Conservation (phyloP, 768 basidiomycete genomes). For the Lyophyllum decastes region DNA sequence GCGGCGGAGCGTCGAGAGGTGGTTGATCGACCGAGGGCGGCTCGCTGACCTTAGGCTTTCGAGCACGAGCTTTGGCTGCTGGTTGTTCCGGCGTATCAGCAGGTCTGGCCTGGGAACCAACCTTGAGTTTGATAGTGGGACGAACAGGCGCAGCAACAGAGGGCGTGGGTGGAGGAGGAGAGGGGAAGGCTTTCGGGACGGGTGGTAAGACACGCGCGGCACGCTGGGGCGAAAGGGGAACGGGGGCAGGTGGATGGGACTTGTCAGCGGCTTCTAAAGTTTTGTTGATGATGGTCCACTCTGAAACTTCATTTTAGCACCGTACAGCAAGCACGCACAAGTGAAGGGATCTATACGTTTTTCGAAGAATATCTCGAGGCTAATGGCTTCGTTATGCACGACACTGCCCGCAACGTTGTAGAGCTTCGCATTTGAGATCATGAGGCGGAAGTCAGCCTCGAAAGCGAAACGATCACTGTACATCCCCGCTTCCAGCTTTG, state of each 20-base stretch:
- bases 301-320: slow-evolving; percentile 37
- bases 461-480: slow-evolving; percentile 86
- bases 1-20: slow-evolving; percentile 59
- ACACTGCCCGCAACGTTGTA: slow-evolving; percentile 79
- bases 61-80: slow-evolving; percentile 36
- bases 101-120: slow-evolving; percentile 41
- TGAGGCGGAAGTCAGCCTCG: slow-evolving; percentile 82
- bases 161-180: slow-evolving; percentile 18
- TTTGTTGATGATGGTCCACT: slow-evolving; percentile 87
- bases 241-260: slow-evolving; percentile 31
- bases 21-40: slow-evolving; percentile 29
- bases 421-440: slow-evolving; percentile 83
- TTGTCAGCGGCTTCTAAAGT: slow-evolving; percentile 71
- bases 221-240: slow-evolving; percentile 24
- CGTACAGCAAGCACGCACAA: not conserved
- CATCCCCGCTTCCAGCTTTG: slow-evolving; percentile 83
- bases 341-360: slow-evolving; percentile 58
- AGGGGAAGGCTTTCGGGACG: slow-evolving; percentile 38
- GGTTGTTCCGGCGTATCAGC: slow-evolving; percentile 29
- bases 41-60: slow-evolving; percentile 45
- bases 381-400: slow-evolving; percentile 74
- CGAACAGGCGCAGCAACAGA: slow-evolving; percentile 36
- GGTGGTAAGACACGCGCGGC: slow-evolving; percentile 38
- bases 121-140: slow-evolving; percentile 70
- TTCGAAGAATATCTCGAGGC: slow-evolving; percentile 81